A percentile compares a stretch with the other conserved stretches of the same genome.
Conservation (phyloP, 495 filamentous ascomycete species). For the Cercophora sp. region DNA sequence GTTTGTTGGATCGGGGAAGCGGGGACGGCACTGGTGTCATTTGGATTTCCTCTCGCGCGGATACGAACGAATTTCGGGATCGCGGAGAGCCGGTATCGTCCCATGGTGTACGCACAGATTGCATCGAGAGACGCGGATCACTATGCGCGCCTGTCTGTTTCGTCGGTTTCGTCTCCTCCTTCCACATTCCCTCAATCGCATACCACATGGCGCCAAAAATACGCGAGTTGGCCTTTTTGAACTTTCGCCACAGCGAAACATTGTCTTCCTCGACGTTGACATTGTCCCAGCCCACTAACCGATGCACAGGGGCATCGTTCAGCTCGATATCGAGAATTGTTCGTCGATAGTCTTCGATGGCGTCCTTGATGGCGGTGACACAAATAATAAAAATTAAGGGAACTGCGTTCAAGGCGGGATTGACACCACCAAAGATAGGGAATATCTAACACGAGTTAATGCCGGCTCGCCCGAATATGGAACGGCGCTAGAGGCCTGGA, state of each 20-base stretch:
- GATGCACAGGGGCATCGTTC: constrained; percentile 94
- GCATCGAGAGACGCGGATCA: constrained; percentile 60
- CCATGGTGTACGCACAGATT: constrained; percentile 56
- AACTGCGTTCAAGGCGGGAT: constrained; percentile 84
- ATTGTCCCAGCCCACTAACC: constrained; percentile 83
- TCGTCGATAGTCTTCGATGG: constrained; percentile 94
- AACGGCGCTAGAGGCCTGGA: not conserved
- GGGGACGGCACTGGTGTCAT: constrained; percentile 96
- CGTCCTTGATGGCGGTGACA: constrained; percentile 90
- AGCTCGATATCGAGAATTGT: constrained; percentile 89
- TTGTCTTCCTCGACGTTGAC: constrained; percentile 89
- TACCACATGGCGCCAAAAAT: constrained; percentile 56
- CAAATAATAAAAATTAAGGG: constrained; percentile 93
- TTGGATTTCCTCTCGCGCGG: constrained; percentile 63
- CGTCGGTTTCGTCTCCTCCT: constrained; percentile 24
- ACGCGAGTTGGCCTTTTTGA: constrained; percentile 85
- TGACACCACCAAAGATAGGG: constrained; percentile 87
- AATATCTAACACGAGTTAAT: constrained; percentile 66
- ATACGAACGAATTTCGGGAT: constrained; percentile 57
- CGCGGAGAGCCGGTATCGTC: constrained; percentile 53
- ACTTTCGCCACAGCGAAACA: constrained; percentile 77
- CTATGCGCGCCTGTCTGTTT: constrained; percentile 31
- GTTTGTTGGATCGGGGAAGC: constrained; percentile 41
- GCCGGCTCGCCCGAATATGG: not conserved
- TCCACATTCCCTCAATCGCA: constrained; percentile 33